Percentiles rank a stretch among this genome's conserved stretches.
phyloP scores from a whole-genome alignment of 2,329 filamentous ascomycete genomes.

The Epichloe glyceriae region DNA sequence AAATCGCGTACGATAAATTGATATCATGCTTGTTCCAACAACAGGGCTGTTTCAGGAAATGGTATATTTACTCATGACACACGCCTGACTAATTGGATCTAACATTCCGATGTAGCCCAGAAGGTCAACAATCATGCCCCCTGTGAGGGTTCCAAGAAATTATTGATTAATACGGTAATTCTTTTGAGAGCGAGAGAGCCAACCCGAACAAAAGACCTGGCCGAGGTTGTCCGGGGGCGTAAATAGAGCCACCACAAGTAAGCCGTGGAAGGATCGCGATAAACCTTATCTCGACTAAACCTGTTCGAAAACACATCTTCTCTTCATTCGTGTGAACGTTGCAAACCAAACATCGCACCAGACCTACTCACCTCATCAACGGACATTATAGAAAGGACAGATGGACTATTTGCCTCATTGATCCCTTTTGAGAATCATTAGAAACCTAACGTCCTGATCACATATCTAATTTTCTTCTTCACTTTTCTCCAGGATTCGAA shows the following conservation, averaged over 20 bases:
- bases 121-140: neutral
- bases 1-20: too few species aligned
- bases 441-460: conserved; percentile 17
- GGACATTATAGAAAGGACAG: conserved; percentile 21
- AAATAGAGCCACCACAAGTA: conserved; percentile 7
- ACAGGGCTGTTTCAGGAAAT: too few species aligned
- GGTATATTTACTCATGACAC: too few species aligned
- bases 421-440: conserved; percentile 15
- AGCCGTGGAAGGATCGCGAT: neutral
- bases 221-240: conserved; percentile 12
- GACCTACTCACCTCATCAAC: conserved; percentile 17
- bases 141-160: conserved; percentile 7
- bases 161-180: conserved; percentile 17
- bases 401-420: conserved; percentile 23
- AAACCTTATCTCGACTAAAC: neutral
- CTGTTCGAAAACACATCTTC: neutral
- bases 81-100: too few species aligned
- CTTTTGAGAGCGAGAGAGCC: conserved; percentile 19
- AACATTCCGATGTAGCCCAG: too few species aligned
- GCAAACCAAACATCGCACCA: conserved; percentile 10
- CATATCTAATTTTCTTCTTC: conserved; percentile 13
- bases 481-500: conserved; percentile 8
- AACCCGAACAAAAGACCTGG: conserved; percentile 12
- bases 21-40: too few species aligned
- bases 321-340: conserved; percentile 3